Evolutionary conservation across 495 filamentous ascomycete species (phyloP), one percentile per base, ranked within the genome.

Genomic region (Lentithecium fluviatile): DNA sequence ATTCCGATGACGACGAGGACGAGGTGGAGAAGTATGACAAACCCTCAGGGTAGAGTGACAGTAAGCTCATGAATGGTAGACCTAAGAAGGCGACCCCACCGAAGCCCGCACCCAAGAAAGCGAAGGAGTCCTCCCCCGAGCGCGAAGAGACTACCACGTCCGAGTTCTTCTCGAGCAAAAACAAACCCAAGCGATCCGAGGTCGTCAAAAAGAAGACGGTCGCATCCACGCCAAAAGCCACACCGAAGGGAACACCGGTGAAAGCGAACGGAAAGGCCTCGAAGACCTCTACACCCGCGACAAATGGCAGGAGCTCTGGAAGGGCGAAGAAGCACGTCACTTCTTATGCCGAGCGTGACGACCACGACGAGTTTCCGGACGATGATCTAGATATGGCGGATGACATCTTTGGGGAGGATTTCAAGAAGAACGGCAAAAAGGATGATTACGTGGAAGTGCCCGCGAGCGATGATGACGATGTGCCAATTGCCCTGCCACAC

Each of bases 181-280:
- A 67, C 61, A 73, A 73, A 45, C 72, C 73, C 12, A 75, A 75
- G 57, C 70, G 74, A 32, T 73, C 70, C 20, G 73, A 69, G 49
- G 55, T 61, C 19, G 64, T 70, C 17, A 69, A 60, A 40, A 68
- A 69, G 54, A 71, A 68, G 52, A 19, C 59, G 7, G 45, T 51
- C 15, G 60, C 60, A 43, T 13, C 60, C 2, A 58, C 61, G 2
- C 37, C 68, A 1, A 65, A 71, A 52, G 52, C 62, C 25, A 66
- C 70, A 17, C 67, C 67, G 21, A 72, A 72, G 62, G 32, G 26
- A 15, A 66, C 58, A 47, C 62, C 66, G 13, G 42, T 13, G 45
- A 70, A 70, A 36, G 36, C 59, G 17, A 66, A 67, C 42, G 65
- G 56, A 17, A 68, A 64, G 40, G 20, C 46, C 0, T 48, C 54